Evolutionary conservation across 805 yeast genomes (phyloP).

Genomic region (Hanseniaspora meyeri): DNA sequence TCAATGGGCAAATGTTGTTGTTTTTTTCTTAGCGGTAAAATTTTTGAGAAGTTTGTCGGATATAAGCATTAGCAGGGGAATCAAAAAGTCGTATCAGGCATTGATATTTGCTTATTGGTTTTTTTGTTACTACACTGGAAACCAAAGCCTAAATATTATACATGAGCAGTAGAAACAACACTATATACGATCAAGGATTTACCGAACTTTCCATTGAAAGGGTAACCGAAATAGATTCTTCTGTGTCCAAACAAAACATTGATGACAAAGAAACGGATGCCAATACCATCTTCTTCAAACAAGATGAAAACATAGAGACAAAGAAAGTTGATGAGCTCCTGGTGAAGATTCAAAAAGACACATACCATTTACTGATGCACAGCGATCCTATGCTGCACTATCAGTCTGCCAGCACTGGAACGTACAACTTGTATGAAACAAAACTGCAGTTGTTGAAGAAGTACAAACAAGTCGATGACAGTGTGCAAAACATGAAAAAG

Average conservation of each 20-base stretch:
- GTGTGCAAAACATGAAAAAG: neutral
- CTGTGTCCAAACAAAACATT: neutral
- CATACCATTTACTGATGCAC: constrained; percentile 22
- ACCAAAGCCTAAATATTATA: neutral
- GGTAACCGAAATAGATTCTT: constrained; percentile 12
- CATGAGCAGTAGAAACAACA: neutral
- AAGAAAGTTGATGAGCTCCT: neutral
- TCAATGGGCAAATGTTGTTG: no score
- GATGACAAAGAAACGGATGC: neutral
- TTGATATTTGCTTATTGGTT: no score
- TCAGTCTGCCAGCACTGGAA: constrained; percentile 20
- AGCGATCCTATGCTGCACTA: constrained; percentile 26
- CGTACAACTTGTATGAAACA: constrained; percentile 20
- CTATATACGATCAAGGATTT: constrained; percentile 9
- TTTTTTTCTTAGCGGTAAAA: no score
- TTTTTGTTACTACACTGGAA: neutral
- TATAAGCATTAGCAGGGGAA: no score
- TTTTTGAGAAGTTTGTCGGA: no score
- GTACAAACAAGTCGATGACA: neutral
- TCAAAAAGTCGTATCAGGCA: no score
- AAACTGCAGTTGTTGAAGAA: constrained; percentile 21
- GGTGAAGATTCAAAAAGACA: constrained; percentile 21
- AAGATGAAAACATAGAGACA: neutral
- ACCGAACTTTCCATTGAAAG: constrained; percentile 9
- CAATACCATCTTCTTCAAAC: neutral